Evolutionary conservation across 1,284 basidiomycete species (phyloP).

Genomic region (Ceratobasidium sp.): DNA sequence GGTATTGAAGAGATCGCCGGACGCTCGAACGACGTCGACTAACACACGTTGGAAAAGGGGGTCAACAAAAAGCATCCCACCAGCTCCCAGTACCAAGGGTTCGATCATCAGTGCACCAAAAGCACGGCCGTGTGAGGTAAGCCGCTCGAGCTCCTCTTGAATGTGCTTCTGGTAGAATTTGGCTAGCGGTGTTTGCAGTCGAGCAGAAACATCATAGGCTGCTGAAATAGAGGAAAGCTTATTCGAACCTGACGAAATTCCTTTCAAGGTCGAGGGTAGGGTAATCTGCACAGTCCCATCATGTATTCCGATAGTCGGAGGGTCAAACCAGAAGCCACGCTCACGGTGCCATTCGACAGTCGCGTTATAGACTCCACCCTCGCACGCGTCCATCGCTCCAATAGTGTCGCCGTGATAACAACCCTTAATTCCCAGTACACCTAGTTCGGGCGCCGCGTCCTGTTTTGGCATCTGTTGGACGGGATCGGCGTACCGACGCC

Average conservation of each 20-base stretch:
- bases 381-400: conserved; percentile 95
- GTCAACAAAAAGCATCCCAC: conserved; percentile 98
- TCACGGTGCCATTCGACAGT: conserved; percentile 94
- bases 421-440: conserved; percentile 88
- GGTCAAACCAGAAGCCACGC: conserved; percentile 93
- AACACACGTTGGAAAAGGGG: conserved; percentile 94
- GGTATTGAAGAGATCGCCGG: conserved; percentile 57
- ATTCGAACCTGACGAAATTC: conserved; percentile 49
- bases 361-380: conserved; percentile 83
- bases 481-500: conserved; percentile 56
- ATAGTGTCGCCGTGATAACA: conserved; percentile 99
- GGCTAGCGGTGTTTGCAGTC: conserved; percentile 72
- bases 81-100: conserved; percentile 93
- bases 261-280: conserved; percentile 57
- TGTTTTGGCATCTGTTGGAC: conserved; percentile 57
- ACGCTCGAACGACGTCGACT: conserved; percentile 79
- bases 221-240: conserved; percentile 64
- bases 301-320: conserved; percentile 79
- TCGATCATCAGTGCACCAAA: conserved; percentile 86
- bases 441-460: conserved; percentile 59
- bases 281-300: conserved; percentile 69
- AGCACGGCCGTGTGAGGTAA: conserved; percentile 58
- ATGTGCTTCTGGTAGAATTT: conserved; percentile 73
- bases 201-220: conserved; percentile 77
- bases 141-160: conserved; percentile 60